Evolutionary conservation across 2,329 filamentous ascomycete genomes (phyloP).

Genomic region (Colletotrichum echinochloae): DNA sequence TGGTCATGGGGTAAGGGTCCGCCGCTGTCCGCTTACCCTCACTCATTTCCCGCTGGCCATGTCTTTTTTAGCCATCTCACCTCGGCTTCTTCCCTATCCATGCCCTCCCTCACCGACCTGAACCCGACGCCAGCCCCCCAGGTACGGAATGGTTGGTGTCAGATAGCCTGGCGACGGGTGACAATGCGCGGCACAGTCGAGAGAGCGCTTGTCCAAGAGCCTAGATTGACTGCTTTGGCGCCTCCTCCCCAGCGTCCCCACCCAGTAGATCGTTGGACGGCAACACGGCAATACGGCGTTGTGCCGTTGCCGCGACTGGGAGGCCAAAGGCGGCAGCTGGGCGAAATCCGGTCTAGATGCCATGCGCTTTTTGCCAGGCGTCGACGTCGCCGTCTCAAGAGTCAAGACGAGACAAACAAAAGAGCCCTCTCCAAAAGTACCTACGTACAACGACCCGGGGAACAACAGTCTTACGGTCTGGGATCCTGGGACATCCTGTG

Average conservation of each 20-base stretch:
- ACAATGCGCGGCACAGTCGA: constrained; percentile 21
- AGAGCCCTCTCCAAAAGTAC: too few species aligned
- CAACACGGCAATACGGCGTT: constrained; percentile 8
- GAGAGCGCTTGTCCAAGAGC: constrained; percentile 20
- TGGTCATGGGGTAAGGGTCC: too few species aligned
- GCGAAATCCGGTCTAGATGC: not conserved
- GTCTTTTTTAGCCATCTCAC: not conserved
- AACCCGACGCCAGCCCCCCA: constrained; percentile 15
- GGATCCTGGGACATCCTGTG: too few species aligned
- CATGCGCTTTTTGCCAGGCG: not conserved
- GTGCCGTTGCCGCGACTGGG: not conserved
- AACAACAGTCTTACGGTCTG: not conserved
- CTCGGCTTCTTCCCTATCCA: not conserved
- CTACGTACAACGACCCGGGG: not conserved
- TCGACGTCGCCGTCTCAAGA: not conserved
- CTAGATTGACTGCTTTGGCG: not conserved
- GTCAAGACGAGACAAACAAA: not conserved
- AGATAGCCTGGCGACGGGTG: constrained; percentile 25
- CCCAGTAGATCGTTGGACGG: constrained; percentile 5
- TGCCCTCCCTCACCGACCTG: not conserved
- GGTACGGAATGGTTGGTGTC: constrained; percentile 19
- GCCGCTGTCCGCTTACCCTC: not conserved
- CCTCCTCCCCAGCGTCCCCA: not conserved
- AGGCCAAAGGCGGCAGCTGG: not conserved
- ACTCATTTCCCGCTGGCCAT: not conserved